These are phyloP conservation scores for Spathaspora hagerdaliae DNA, from an alignment of 805 yeast genomes.

Conservation along the genomic window DNA sequence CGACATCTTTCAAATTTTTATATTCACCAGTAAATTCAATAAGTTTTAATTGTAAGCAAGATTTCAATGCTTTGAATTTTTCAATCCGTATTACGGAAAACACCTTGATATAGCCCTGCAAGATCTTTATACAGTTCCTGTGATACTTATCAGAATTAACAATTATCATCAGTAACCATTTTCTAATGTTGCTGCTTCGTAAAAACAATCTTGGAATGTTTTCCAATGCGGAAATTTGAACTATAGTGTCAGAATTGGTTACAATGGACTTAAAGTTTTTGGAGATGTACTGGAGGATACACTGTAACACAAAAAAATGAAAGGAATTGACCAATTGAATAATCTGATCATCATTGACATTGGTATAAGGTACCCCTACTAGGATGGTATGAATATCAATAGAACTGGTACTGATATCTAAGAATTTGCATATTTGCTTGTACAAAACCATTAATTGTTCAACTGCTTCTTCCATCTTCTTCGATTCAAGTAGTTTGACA, in stretches of 20 bases:
- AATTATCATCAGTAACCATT: constrained; percentile 18
- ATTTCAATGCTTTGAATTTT: constrained; percentile 3
- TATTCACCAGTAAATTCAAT: constrained; percentile 8
- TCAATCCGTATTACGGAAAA: constrained; percentile 8
- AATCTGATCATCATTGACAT: constrained; percentile 3
- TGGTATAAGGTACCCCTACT: constrained; percentile 9
- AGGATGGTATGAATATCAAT: constrained; percentile 1
- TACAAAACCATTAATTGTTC: constrained; percentile 8
- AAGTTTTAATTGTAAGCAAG: constrained; percentile 10
- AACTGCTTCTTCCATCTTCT: constrained; percentile 7
- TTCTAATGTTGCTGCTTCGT: constrained; percentile 12
- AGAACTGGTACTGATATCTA: neutral
- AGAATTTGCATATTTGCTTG: neutral
- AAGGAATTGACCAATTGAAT: constrained; percentile 17
- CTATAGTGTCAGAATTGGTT: constrained; percentile 7
- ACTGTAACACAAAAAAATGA: constrained; percentile 27
- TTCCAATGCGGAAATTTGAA: constrained; percentile 9
- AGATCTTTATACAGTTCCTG: constrained; percentile 19
- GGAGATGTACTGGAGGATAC: constrained; percentile 19
- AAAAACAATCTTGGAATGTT: constrained; percentile 15
- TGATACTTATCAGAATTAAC: constrained; percentile 13
- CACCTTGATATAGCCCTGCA: constrained; percentile 22
- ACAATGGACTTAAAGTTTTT: constrained; percentile 11
- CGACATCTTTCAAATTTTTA: constrained; percentile 4
- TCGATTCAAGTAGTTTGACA: constrained; percentile 19